These are phyloP conservation scores for Arthromyces matolae DNA, from an alignment of 768 basidiomycete species.

Conservation along the genomic window DNA sequence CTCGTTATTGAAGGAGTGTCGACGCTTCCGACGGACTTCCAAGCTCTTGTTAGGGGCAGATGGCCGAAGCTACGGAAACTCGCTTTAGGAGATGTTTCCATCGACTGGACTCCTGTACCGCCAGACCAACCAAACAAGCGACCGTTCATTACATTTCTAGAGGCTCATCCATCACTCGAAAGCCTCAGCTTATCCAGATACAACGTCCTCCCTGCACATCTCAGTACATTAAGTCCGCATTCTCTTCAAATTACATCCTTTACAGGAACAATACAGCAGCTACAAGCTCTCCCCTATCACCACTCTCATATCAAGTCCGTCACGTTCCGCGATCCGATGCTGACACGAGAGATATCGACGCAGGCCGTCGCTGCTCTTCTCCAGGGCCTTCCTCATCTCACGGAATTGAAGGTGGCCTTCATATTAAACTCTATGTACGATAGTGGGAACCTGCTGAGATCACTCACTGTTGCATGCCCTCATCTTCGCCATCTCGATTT, in stretches of 20 bases:
- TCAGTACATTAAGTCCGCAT: conserved; percentile 43
- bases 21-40: conserved; percentile 51
- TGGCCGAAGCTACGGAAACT: conserved; percentile 67
- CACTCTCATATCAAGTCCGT: conserved; percentile 51
- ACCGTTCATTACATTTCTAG: conserved; percentile 66
- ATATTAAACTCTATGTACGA: conserved; percentile 73
- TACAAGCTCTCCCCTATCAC: conserved; percentile 56
- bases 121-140: conserved; percentile 41
- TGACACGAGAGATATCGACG: conserved; percentile 65
- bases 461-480: conserved; percentile 64
- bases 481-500: conserved; percentile 60
- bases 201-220: conserved; percentile 49
- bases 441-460: conserved; percentile 64
- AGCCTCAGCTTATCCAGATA: conserved; percentile 49
- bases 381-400: conserved; percentile 50
- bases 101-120: conserved; percentile 47
- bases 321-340: conserved; percentile 61
- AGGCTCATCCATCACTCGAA: conserved; percentile 54
- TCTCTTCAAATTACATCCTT: conserved; percentile 57
- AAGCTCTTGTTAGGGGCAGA: conserved; percentile 51
- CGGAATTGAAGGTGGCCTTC: conserved; percentile 61
- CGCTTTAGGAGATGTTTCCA: conserved; percentile 59
- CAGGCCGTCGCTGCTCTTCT: conserved; percentile 59
- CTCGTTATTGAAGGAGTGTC: conserved; percentile 55
- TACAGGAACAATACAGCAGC: conserved; percentile 62